A percentile compares a stretch with the other conserved stretches of the same genome.
Conservation (phyloP, 495 filamentous ascomycete species). For the Talaromyces ruber region DNA sequence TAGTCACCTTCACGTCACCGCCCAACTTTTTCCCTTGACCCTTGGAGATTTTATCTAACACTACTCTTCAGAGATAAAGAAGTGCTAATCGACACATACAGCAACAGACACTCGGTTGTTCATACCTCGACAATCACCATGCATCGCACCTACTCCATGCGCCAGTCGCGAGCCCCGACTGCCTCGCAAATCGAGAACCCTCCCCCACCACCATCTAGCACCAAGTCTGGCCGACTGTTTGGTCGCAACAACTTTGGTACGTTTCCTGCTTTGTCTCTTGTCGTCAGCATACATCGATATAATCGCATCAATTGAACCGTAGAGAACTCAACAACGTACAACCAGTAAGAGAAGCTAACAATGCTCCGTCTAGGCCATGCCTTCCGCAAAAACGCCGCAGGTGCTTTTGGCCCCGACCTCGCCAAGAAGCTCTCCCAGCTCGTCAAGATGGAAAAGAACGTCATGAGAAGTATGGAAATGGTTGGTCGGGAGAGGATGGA, state of each 20-base stretch:
- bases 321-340: neutral
- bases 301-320: conserved; percentile 1
- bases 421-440: conserved; percentile 95
- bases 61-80: no score
- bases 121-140: conserved; percentile 36
- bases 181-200: conserved; percentile 86
- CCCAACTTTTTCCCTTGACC: neutral
- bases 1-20: conserved; percentile 11
- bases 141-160: conserved; percentile 99
- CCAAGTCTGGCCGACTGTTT: conserved; percentile 83
- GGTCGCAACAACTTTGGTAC: conserved; percentile 77
- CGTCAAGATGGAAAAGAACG: conserved; percentile 99
- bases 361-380: conserved; percentile 63
- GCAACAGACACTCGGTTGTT: neutral
- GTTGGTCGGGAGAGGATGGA: conserved; percentile 96
- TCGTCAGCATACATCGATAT: neutral
- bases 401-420: conserved; percentile 92
- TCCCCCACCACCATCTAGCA: conserved; percentile 81
- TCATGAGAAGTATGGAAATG: conserved; percentile 95
- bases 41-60: no score
- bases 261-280: conserved; percentile 17
- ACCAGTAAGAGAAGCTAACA: neutral
- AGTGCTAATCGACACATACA: no score
- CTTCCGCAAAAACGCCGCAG: conserved; percentile 81
- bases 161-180: conserved; percentile 88